Evolutionary conservation across 23 red algal genomes (phyloP).

Genomic region (Pyropia haitanensis): DNA sequence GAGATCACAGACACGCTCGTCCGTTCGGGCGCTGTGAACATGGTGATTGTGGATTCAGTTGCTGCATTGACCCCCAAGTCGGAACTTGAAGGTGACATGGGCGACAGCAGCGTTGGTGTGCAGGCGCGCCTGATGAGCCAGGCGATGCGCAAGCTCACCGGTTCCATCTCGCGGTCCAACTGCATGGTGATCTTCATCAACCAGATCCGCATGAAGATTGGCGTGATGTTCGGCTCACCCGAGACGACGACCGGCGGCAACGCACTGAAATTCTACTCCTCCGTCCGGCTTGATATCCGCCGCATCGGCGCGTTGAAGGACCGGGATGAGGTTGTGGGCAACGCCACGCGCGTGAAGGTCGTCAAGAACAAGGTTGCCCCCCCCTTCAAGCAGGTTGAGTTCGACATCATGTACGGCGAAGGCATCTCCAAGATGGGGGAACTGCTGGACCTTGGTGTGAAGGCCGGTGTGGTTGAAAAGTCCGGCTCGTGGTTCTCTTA

Average conservation of each 20-base stretch:
- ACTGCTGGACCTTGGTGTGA: constrained; percentile 19
- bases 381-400: constrained; percentile 13
- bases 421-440: constrained; percentile 23
- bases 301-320: constrained; percentile 28
- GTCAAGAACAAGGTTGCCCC: constrained; percentile 51
- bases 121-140: constrained; percentile 38
- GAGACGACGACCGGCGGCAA: constrained; percentile 36
- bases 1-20: constrained; percentile 36
- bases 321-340: constrained; percentile 9
- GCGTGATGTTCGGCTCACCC: constrained; percentile 28
- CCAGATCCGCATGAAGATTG: constrained; percentile 28
- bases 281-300: constrained; percentile 33
- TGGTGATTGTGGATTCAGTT: constrained; percentile 36
- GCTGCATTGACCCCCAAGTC: constrained; percentile 21
- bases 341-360: constrained; percentile 14
- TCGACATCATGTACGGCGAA: constrained; percentile 43
- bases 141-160: constrained; percentile 32
- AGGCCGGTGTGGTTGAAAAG: constrained; percentile 16
- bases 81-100: constrained; percentile 43
- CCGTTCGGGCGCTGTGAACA: constrained; percentile 24
- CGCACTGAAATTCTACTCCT: constrained; percentile 39
- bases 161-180: constrained; percentile 15
- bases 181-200: constrained; percentile 38
- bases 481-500: constrained; percentile 29
- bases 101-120: constrained; percentile 19